phyloP scores from a whole-genome alignment of 2,329 filamentous ascomycete genomes.

The Penicillium aurantiogriseum region DNA sequence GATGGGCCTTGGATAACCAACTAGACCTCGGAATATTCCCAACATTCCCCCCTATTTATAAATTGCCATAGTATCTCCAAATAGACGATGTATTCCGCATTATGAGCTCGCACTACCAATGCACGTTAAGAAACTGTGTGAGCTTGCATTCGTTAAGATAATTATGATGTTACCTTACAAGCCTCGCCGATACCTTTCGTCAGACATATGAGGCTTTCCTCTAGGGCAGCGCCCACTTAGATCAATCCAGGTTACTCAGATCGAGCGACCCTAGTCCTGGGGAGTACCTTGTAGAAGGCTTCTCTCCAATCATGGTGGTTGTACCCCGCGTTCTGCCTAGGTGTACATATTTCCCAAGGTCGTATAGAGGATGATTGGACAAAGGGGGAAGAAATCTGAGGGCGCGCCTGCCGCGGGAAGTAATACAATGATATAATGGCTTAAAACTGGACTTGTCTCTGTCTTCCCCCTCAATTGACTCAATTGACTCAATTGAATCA shows the following conservation, averaged over 20 bases:
- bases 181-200: background rate
- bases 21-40: too few relatives aligned
- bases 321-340: constrained; percentile 16
- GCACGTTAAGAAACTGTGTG: background rate
- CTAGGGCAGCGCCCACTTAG: background rate
- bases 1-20: too few relatives aligned
- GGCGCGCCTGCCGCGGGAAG: constrained; percentile 7
- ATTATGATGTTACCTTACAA: background rate
- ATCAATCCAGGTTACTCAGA: background rate
- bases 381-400: background rate
- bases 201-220: background rate
- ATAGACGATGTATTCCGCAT: background rate
- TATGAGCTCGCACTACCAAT: background rate
- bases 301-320: constrained; percentile 3
- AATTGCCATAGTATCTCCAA: too few relatives aligned
- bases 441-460: background rate
- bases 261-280: background rate
- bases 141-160: background rate
- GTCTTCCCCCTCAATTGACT: background rate
- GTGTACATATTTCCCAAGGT: background rate
- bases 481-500: too few relatives aligned
- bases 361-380: background rate
- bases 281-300: background rate
- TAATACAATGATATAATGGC: background rate
- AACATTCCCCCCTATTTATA: too few relatives aligned